A percentile compares a stretch with the other conserved stretches of the same genome.
These are phyloP conservation scores for Mycena albidolilacea DNA, from an alignment of 768 basidiomycete genomes.

Conservation along the genomic window DNA sequence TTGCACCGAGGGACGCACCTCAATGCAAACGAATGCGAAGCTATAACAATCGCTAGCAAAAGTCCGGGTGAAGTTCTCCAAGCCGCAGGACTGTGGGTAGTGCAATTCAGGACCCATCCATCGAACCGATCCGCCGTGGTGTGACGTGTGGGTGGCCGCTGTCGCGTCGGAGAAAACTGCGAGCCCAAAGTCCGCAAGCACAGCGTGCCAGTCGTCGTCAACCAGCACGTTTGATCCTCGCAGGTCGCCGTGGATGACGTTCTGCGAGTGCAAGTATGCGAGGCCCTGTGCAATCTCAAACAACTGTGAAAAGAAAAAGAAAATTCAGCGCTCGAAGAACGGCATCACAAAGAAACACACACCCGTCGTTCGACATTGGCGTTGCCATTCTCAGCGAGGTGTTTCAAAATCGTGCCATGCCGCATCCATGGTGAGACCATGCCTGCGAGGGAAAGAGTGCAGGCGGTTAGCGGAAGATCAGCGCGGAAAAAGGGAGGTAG, in stretches of 20 bases:
- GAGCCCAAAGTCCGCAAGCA: constrained; percentile 47
- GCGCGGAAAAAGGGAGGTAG: not conserved
- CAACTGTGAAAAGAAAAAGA: constrained; percentile 38
- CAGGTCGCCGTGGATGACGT: constrained; percentile 62
- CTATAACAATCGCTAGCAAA: constrained; percentile 44
- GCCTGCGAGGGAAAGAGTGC: not conserved
- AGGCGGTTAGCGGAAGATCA: not conserved
- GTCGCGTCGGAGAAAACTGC: constrained; percentile 45
- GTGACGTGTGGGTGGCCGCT: constrained; percentile 39
- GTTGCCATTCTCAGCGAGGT: constrained; percentile 49
- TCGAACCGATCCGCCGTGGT: constrained; percentile 40
- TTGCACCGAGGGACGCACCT: constrained; percentile 34
- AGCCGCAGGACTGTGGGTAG: constrained; percentile 39
- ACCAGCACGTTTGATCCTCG: constrained; percentile 52
- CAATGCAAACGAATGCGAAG: constrained; percentile 43
- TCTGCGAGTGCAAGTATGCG: constrained; percentile 50
- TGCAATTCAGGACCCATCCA: constrained; percentile 48
- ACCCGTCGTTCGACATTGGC: constrained; percentile 48
- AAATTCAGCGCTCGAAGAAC: not conserved
- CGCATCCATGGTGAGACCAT: constrained; percentile 58
- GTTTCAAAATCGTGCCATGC: constrained; percentile 42
- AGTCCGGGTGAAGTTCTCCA: constrained; percentile 39
- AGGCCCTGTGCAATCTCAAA: constrained; percentile 52
- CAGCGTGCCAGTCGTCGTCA: constrained; percentile 42
- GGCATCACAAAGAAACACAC: constrained; percentile 2